Evolutionary conservation across 192 early-diverging fungal genomes (phyloP).

Genomic region (Backusella australiensis): DNA sequence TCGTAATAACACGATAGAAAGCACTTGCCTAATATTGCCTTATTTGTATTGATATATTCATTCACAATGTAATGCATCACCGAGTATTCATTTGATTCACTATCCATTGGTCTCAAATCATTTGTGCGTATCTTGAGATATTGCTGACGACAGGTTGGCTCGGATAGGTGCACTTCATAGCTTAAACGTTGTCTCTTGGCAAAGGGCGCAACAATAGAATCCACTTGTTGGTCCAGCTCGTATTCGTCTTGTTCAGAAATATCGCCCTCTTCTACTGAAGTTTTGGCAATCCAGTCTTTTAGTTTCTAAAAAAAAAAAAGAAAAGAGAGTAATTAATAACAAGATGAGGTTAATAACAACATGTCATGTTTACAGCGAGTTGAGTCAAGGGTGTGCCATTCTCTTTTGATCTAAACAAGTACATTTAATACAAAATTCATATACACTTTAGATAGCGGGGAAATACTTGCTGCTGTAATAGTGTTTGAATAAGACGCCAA

Average conservation of each 20-base stretch:
- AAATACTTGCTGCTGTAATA: neutral
- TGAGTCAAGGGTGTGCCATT: neutral
- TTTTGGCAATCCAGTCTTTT: neutral
- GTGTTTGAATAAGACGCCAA: neutral
- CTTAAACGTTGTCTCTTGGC: neutral
- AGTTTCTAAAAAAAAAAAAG: neutral
- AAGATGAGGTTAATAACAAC: neutral
- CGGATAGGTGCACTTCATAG: neutral
- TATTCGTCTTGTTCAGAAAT: neutral
- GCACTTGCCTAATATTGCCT: neutral
- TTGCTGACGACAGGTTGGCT: neutral
- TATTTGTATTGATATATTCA: neutral
- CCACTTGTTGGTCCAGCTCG: neutral
- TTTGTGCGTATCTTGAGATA: neutral
- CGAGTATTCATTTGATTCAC: neutral
- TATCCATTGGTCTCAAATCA: neutral
- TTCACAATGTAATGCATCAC: neutral
- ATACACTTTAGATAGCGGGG: neutral
- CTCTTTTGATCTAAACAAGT: neutral
- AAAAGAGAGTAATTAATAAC: neutral
- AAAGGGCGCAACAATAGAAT: neutral
- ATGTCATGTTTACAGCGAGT: neutral
- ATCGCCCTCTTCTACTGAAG: neutral
- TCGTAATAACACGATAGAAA: neutral
- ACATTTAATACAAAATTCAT: neutral